A percentile compares a stretch with the other conserved stretches of the same genome.
Evolutionary conservation across 108 stramenopile genomes (phyloP).

Genomic region (Cylindrotheca fusiformis): DNA sequence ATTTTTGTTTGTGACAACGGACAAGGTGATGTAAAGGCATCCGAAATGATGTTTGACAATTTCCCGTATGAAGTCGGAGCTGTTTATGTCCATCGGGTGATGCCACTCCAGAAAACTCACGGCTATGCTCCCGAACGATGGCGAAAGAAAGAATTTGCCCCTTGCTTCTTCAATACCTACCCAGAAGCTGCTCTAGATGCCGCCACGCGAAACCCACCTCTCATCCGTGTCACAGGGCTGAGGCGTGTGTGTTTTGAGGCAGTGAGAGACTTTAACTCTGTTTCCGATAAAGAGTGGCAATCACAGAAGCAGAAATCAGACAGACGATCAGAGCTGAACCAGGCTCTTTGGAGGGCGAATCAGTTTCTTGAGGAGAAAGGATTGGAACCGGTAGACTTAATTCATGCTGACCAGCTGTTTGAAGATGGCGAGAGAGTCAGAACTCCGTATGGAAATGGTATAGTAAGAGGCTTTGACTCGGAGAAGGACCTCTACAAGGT

Average conservation of each 20-base stretch:
- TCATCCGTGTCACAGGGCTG: conserved; percentile 78
- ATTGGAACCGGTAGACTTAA: conserved; percentile 50
- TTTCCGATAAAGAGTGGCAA: conserved; percentile 72
- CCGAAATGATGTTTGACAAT: conserved; percentile 91
- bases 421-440: conserved; percentile 68
- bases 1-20: conserved; percentile 99
- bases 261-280: conserved; percentile 72
- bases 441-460: conserved; percentile 83
- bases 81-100: conserved; percentile 91
- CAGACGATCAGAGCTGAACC: conserved; percentile 77
- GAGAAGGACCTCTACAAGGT: conserved; percentile 76
- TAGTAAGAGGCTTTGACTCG: conserved; percentile 67
- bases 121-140: conserved; percentile 77
- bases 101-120: conserved; percentile 65
- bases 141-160: conserved; percentile 66
- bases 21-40: conserved; percentile 97
- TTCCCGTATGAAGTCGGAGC: conserved; percentile 82
- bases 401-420: conserved; percentile 62
- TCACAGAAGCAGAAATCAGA: conserved; percentile 67
- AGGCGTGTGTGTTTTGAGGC: conserved; percentile 80
- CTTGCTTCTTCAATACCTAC: conserved; percentile 90
- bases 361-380: conserved; percentile 38
- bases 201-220: conserved; percentile 68
- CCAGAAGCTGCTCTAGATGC: conserved; percentile 94
- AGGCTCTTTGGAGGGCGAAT: conserved; percentile 78